These are phyloP conservation scores for Fusarium vanettenii DNA, from an alignment of 2,329 filamentous ascomycete genomes.

Conservation along the genomic window DNA sequence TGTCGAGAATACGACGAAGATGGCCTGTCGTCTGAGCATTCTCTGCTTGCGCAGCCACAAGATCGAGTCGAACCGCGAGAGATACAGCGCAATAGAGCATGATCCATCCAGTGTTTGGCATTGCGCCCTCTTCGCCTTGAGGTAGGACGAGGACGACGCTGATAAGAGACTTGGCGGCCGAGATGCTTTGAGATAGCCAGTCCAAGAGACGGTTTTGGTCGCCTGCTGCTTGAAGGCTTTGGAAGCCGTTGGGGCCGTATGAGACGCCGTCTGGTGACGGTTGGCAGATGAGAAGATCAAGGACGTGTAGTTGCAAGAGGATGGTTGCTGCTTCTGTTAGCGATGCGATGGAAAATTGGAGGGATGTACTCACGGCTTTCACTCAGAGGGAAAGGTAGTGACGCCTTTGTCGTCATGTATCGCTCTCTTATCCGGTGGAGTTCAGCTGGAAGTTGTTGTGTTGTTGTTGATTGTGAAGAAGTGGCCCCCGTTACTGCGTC, in stretches of 20 bases:
- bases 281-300: constrained; percentile 47
- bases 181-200: constrained; percentile 47
- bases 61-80: constrained; percentile 45
- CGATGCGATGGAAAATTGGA: no score
- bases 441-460: constrained; percentile 16
- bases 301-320: constrained; percentile 42
- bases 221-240: constrained; percentile 27
- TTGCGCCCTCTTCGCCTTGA: constrained; percentile 40
- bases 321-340: constrained; percentile 36
- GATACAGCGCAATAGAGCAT: constrained; percentile 48
- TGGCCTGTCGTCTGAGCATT: constrained; percentile 41
- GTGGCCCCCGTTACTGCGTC: constrained; percentile 36
- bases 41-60: constrained; percentile 42
- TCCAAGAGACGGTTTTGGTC: constrained; percentile 37
- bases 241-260: constrained; percentile 42
- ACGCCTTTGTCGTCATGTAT: constrained; percentile 38
- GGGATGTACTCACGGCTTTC: constrained; percentile 45
- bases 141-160: constrained; percentile 44
- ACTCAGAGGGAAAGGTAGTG: constrained; percentile 42
- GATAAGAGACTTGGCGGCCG: constrained; percentile 45
- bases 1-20: constrained; percentile 46
- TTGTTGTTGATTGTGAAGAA: constrained; percentile 1
- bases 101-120: constrained; percentile 48
- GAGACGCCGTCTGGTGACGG: constrained; percentile 41
- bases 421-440: constrained; percentile 34